Conservation (phyloP, 2,329 filamentous ascomycete genomes). For the Aspergillus hiratsukae region DNA sequence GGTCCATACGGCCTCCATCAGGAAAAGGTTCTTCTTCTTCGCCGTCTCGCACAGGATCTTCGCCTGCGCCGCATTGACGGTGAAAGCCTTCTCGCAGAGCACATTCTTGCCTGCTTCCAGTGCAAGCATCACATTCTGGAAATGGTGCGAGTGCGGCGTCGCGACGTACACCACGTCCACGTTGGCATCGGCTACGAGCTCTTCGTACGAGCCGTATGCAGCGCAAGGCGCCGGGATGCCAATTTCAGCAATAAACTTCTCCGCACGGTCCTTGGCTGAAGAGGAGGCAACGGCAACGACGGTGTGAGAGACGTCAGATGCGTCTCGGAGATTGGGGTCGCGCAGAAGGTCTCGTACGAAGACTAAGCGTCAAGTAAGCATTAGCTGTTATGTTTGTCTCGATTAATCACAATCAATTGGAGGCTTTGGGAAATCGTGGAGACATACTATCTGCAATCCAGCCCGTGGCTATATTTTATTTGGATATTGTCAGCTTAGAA, state of each 20-base stretch:
- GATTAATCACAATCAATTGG: neutral
- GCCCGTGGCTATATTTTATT: slow-evolving; percentile 37
- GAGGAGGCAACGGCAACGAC: slow-evolving; percentile 79
- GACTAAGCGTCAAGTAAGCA: slow-evolving; percentile 26
- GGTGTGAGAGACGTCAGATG: slow-evolving; percentile 69
- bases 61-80: slow-evolving; percentile 74
- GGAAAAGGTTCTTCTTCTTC: slow-evolving; percentile 65
- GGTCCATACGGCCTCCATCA: slow-evolving; percentile 90
- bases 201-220: slow-evolving; percentile 75
- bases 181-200: slow-evolving; percentile 71
- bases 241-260: slow-evolving; percentile 67
- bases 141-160: slow-evolving; percentile 89
- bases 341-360: slow-evolving; percentile 76
- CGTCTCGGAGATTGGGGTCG: slow-evolving; percentile 65
- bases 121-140: slow-evolving; percentile 83
- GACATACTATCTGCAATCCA: slow-evolving; percentile 38
- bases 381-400: neutral
- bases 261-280: slow-evolving; percentile 63
- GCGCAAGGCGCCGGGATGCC: slow-evolving; percentile 64
- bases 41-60: slow-evolving; percentile 69
- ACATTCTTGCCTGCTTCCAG: slow-evolving; percentile 82
- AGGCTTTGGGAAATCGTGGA: neutral
- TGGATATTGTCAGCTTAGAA: slow-evolving; percentile 11
- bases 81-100: slow-evolving; percentile 86
- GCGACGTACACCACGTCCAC: slow-evolving; percentile 86